phyloP scores from a whole-genome alignment of 2,329 filamentous ascomycete genomes.

The Orbilia oligospora region DNA sequence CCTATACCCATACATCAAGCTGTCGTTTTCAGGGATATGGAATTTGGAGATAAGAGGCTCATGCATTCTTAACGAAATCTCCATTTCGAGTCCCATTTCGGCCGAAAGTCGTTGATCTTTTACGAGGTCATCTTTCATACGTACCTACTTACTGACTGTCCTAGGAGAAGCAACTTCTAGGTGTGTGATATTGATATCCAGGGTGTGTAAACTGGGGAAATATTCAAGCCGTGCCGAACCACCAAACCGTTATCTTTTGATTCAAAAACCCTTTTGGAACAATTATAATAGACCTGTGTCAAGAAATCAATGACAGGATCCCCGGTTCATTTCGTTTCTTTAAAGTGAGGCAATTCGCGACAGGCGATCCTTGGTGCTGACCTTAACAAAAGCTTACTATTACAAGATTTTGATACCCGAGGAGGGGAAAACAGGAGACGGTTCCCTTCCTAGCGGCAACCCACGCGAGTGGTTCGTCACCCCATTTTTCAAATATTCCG shows the following conservation, averaged over 20 bases:
- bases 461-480: conserved; percentile 39
- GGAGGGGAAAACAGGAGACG: conserved; percentile 31
- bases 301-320: conserved; percentile 41
- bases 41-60: conserved; percentile 38
- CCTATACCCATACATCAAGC: background rate
- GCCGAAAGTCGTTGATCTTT: conserved; percentile 40
- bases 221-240: conserved; percentile 28
- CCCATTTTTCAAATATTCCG: conserved; percentile 25
- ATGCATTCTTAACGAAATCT: conserved; percentile 43
- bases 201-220: conserved; percentile 12
- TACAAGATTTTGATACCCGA: conserved; percentile 46
- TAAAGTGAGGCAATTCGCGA: conserved; percentile 51
- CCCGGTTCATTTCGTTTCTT: conserved; percentile 51
- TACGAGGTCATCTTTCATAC: conserved; percentile 11
- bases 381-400: conserved; percentile 45
- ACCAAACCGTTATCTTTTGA: conserved; percentile 30
- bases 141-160: background rate
- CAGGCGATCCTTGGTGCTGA: conserved; percentile 44
- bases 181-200: conserved; percentile 17
- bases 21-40: conserved; percentile 31
- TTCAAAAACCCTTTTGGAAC: conserved; percentile 5
- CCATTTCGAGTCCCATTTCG: conserved; percentile 51
- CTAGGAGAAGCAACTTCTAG: conserved; percentile 38
- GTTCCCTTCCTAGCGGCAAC: conserved; percentile 32
- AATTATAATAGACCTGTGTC: conserved; percentile 29